Base-by-base conservation (phyloP, 2,329 filamentous ascomycete genomes). In the Colletotrichum sp. region DNA sequence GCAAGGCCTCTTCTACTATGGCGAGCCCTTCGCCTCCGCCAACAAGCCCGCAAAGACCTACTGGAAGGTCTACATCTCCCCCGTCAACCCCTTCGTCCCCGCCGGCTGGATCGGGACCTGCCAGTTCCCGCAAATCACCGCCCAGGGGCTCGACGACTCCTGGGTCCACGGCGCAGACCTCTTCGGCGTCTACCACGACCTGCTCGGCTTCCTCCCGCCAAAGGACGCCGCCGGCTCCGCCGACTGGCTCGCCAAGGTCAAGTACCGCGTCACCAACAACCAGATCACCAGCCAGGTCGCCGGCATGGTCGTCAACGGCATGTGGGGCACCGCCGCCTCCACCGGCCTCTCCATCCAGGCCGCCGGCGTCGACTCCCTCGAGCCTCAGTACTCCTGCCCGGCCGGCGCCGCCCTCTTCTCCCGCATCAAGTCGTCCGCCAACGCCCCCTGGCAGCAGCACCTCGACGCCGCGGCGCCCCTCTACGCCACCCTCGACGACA, bases 231-330 rank as follows among this genome's bases (percentile, higher is more conserved):
- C 68, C 26, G 34, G 39, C 70, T 74, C 74, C 28, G 52, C 84
- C 15, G 81, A 88, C 32, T 88, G 87, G 85, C 78, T 80, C 6
- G 78, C 79, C 10, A 87, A 86, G 18, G 88, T 95, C 39, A 84
- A 84, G 65, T 96, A 93, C 83, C 90, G 95, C 69, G 94, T 96
- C 13, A 96, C 95, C 1, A 95, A 95, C 82, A 97, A 97, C 84
- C 88, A 92, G 67, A 96, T 98, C 81, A 97, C 95, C 3, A 94
- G 91, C 80, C 94, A 97, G 84, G 95, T 96, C 18, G 94, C 93
- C 13, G 91, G 93, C 72, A 95, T 95, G 91, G 83, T 96, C 8
- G 89, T 95, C 71, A 87, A 89, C 72, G 95, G 93, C 73, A 95
- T 95, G 92, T 94, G 91, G 84, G 85, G 85, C 0, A 83, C 84